A percentile compares a stretch with the other conserved stretches of the same genome.
Evolutionary conservation across 805 yeast species (phyloP).

Genomic region (Barnettozyma botsteinii): DNA sequence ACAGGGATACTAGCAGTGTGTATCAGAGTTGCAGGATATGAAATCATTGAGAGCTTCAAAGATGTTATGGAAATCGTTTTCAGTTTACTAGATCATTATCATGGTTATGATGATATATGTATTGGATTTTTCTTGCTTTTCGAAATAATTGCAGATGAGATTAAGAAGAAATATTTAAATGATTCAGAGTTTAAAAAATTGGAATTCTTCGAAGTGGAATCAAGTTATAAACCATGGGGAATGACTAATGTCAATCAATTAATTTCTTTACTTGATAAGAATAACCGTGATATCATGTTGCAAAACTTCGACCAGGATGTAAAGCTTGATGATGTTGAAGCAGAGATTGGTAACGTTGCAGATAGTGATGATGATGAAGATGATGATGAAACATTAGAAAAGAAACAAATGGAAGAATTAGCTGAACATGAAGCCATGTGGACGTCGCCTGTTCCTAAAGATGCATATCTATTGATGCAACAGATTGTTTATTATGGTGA

Average conservation of each 20-base stretch:
- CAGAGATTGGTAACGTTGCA: conserved; percentile 28
- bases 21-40: conserved; percentile 63
- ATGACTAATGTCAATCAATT: conserved; percentile 40
- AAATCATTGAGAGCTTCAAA: conserved; percentile 55
- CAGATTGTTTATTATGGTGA: conserved; percentile 67
- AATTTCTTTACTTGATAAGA: conserved; percentile 36
- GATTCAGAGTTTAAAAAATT: conserved; percentile 12
- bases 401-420: conserved; percentile 17
- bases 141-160: conserved; percentile 48
- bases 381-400: conserved; percentile 18
- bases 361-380: conserved; percentile 30
- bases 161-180: conserved; percentile 32
- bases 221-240: conserved; percentile 34
- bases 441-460: conserved; percentile 61
- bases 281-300: conserved; percentile 25
- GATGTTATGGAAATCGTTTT: conserved; percentile 76
- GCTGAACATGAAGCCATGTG: conserved; percentile 40
- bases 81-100: conserved; percentile 73
- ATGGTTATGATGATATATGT: conserved; percentile 69
- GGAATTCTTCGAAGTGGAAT: conserved; percentile 22
- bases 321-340: conserved; percentile 35
- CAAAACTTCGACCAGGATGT: conserved; percentile 25
- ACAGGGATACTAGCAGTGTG: conserved; percentile 66
- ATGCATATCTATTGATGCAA: conserved; percentile 52
- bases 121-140: conserved; percentile 72